A percentile compares a stretch with the other conserved stretches of the same genome.
Conservation (phyloP, 208 protist genomes). For the Trypanosomatidae sp. region DNA sequence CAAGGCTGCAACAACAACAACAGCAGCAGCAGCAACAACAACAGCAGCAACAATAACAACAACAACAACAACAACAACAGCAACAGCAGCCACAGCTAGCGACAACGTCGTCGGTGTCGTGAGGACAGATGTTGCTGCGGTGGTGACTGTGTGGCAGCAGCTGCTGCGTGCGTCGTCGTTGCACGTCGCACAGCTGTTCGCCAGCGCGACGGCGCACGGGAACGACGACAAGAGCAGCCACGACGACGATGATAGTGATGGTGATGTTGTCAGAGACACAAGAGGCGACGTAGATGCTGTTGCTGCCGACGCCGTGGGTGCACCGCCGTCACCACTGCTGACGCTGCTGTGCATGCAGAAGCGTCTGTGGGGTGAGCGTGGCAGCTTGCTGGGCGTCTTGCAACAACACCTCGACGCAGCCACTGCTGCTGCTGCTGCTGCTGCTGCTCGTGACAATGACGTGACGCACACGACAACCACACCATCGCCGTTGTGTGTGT, state of each 20-base stretch:
- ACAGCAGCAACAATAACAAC: background rate
- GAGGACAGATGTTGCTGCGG: no score
- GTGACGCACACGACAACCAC: no score
- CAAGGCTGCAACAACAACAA: background rate
- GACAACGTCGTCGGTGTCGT: background rate
- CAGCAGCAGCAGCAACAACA: background rate
- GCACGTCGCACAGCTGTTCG: no score
- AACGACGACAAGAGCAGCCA: background rate
- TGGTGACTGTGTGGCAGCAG: no score
- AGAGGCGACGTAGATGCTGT: background rate
- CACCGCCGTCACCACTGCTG: background rate
- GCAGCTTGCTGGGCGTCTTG: no score
- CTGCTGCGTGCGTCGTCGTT: no score
- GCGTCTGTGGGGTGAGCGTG: no score
- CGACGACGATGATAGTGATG: background rate
- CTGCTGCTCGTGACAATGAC: background rate
- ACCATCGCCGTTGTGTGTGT: no score
- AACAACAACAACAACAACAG: background rate
- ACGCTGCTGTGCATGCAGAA: conserved; percentile 1
- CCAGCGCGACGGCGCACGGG: no score
- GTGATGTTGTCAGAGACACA: background rate
- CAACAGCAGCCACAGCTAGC: background rate
- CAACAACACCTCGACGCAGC: background rate
- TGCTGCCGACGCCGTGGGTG: background rate
- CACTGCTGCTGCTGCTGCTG: background rate